phyloP scores from a whole-genome alignment of 2,329 filamentous ascomycete genomes.

The Plectosphaerella sp. region DNA sequence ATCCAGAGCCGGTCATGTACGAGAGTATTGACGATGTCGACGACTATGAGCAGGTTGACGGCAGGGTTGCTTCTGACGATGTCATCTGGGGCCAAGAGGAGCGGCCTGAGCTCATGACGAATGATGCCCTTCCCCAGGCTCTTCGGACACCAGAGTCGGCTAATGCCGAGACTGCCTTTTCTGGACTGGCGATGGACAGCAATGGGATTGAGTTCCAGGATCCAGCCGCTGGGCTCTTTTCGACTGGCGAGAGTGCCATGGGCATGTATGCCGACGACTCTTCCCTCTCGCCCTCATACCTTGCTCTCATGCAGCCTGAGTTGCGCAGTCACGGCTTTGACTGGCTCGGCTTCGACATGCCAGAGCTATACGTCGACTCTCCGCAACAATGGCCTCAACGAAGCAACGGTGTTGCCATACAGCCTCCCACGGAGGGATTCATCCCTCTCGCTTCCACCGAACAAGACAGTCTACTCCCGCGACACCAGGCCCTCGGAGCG shows the following conservation, averaged over 20 bases:
- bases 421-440: too few relatives aligned
- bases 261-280: background rate
- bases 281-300: background rate
- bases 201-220: background rate
- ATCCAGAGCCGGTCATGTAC: background rate
- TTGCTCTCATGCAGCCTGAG: slow-evolving; percentile 6
- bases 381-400: background rate
- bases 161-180: background rate
- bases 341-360: slow-evolving; percentile 16
- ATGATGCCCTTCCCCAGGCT: background rate
- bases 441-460: too few relatives aligned
- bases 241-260: background rate
- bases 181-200: background rate
- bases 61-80: too few relatives aligned
- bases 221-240: background rate
- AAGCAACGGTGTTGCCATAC: too few relatives aligned
- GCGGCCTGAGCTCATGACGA: too few relatives aligned
- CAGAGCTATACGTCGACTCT: slow-evolving; percentile 5
- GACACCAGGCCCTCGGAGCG: too few relatives aligned
- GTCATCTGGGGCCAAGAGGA: too few relatives aligned
- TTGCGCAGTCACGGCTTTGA: slow-evolving; percentile 12
- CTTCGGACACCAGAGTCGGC: background rate
- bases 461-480: too few relatives aligned
- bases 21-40: too few relatives aligned
- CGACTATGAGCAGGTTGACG: too few relatives aligned